These are phyloP conservation scores for Phytophthora palmivora DNA, from an alignment of 352 stramenopile species.

Conservation along the genomic window DNA sequence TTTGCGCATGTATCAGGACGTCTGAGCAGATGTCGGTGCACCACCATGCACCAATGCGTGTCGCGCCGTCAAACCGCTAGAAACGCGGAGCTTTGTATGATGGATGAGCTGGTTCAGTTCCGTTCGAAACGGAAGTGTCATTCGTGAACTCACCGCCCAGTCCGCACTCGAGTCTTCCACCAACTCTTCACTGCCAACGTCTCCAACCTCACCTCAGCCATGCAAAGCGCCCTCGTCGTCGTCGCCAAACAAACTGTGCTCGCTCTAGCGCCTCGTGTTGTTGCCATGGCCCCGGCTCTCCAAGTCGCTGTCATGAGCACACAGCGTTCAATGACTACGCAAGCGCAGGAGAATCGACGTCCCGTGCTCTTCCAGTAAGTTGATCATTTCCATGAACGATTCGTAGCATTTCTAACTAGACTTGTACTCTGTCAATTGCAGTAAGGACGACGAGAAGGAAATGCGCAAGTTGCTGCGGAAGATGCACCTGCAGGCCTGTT, in stretches of 20 bases:
- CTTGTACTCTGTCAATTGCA: slow-evolving; percentile 20
- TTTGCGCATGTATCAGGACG: slow-evolving; percentile 1
- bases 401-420: slow-evolving; percentile 9
- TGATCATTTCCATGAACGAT: background rate
- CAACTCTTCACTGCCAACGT: slow-evolving; percentile 16
- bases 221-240: slow-evolving; percentile 37
- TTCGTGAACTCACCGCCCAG: slow-evolving; percentile 28
- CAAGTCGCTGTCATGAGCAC: slow-evolving; percentile 35
- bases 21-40: slow-evolving; percentile 7
- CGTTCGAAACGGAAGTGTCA: slow-evolving; percentile 16
- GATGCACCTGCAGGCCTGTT: slow-evolving; percentile 76
- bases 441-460: slow-evolving; percentile 86
- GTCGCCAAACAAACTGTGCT: slow-evolving; percentile 35
- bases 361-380: slow-evolving; percentile 35
- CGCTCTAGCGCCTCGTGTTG: slow-evolving; percentile 21
- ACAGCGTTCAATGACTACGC: slow-evolving; percentile 26
- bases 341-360: slow-evolving; percentile 36
- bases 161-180: slow-evolving; percentile 19
- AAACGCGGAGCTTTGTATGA: slow-evolving; percentile 28
- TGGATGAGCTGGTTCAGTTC: slow-evolving; percentile 13
- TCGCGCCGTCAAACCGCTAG: slow-evolving; percentile 19
- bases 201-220: slow-evolving; percentile 1
- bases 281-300: slow-evolving; percentile 25
- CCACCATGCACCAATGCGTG: slow-evolving; percentile 26
- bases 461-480: slow-evolving; percentile 86